A percentile compares a stretch with the other conserved stretches of the same genome.
Conservation (phyloP, 805 yeast species). For the Candida insectalens region DNA sequence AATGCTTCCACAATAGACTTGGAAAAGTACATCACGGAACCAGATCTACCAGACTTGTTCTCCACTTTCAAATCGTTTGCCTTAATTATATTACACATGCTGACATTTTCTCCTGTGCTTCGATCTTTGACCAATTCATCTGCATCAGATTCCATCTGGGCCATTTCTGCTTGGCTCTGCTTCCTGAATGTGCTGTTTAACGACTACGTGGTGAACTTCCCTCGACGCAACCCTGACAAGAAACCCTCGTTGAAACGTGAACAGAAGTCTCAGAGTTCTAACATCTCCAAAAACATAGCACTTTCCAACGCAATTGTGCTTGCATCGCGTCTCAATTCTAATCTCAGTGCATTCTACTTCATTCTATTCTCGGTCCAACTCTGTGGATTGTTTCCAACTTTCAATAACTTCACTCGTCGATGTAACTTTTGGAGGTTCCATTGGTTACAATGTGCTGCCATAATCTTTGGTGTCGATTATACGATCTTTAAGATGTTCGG, state of each 20-base stretch:
- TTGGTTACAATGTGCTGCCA: constrained; percentile 21
- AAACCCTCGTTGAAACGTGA: not conserved
- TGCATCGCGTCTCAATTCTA: constrained; percentile 75
- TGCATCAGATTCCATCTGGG: constrained; percentile 93
- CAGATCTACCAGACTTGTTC: constrained; percentile 19
- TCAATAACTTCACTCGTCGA: constrained; percentile 49
- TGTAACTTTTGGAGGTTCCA: constrained; percentile 23
- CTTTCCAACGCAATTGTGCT: constrained; percentile 80
- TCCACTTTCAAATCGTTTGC: constrained; percentile 51
- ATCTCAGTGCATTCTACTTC: constrained; percentile 75
- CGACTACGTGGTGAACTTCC: constrained; percentile 53
- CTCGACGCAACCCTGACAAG: constrained; percentile 2
- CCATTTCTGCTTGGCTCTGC: constrained; percentile 72
- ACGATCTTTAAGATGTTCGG: constrained; percentile 31
- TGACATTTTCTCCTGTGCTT: constrained; percentile 81
- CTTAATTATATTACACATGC: constrained; percentile 57
- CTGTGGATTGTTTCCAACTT: constrained; percentile 64
- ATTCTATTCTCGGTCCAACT: constrained; percentile 62
- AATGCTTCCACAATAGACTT: constrained; percentile 7
- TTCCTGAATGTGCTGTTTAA: constrained; percentile 57
- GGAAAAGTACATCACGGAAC: constrained; percentile 17
- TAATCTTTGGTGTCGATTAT: constrained; percentile 23
- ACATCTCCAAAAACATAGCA: constrained; percentile 75
- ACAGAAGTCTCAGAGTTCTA: constrained; percentile 19
- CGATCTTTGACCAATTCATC: constrained; percentile 83